phyloP scores from a whole-genome alignment of 2,329 filamentous ascomycete species.

The Xylaria digitata region DNA sequence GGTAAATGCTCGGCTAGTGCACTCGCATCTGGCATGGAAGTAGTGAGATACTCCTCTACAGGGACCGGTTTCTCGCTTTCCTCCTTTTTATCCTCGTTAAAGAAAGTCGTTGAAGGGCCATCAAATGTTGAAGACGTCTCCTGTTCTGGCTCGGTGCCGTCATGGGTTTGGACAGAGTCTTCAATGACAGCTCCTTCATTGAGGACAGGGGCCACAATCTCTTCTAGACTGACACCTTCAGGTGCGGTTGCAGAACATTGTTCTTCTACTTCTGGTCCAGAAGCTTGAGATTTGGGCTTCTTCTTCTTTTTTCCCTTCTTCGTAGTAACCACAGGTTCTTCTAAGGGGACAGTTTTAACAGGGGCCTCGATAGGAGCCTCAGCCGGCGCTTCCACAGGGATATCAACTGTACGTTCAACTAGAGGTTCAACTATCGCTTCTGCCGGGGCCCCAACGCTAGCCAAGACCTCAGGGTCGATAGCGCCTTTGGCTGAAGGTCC shows the following conservation, averaged over 20 bases:
- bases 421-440: not conserved
- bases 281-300: conserved; percentile 38
- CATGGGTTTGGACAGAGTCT: not conserved
- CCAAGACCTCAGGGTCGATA: not conserved
- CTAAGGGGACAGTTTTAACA: not conserved
- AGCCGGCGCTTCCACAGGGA: not conserved
- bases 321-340: conserved; percentile 12
- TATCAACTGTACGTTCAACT: not conserved
- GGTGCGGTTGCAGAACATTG: conserved; percentile 3
- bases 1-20: conserved; percentile 4
- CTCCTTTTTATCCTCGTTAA: conserved; percentile 47
- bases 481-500: not conserved
- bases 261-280: conserved; percentile 31
- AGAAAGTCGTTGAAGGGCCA: conserved; percentile 37
- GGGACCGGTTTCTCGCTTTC: conserved; percentile 43
- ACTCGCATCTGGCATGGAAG: not conserved
- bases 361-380: not conserved
- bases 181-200: not conserved
- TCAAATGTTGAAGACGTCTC: conserved; percentile 28
- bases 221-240: conserved; percentile 12
- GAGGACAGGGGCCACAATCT: not conserved
- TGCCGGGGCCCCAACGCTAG: not conserved
- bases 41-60: conserved; percentile 25
- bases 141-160: conserved; percentile 18
- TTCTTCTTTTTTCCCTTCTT: conserved; percentile 43